phyloP scores from a whole-genome alignment of 2,329 filamentous ascomycete genomes.

The Trichoderma atrobrunneum region DNA sequence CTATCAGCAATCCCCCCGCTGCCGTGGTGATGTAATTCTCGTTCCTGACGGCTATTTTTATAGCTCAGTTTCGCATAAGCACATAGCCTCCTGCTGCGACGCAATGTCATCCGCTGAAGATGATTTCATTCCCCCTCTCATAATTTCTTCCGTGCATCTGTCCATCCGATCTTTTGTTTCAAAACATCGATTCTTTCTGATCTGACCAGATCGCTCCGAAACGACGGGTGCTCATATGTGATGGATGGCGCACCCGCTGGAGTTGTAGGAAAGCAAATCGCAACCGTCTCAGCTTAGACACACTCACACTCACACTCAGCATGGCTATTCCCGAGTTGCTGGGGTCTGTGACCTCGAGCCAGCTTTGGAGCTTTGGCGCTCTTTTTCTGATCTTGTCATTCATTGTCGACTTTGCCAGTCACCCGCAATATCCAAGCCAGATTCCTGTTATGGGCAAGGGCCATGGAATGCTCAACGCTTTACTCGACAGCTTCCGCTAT shows the following conservation, averaged over 20 bases:
- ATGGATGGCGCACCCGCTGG: not conserved
- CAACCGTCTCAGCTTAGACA: not conserved
- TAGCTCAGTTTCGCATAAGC: not conserved
- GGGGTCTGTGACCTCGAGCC: slow-evolving; percentile 13
- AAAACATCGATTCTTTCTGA: not conserved
- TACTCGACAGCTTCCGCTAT: slow-evolving; percentile 42
- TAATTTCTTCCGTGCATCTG: not conserved
- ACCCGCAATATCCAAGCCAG: slow-evolving; percentile 39
- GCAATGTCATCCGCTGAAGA: not conserved
- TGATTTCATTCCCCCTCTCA: not conserved
- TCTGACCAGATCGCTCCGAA: not conserved
- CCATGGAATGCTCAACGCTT: slow-evolving; percentile 33
- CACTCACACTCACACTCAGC: not conserved
- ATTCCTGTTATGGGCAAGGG: slow-evolving; percentile 43
- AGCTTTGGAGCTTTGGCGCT: not conserved
- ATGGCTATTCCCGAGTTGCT: slow-evolving; percentile 19
- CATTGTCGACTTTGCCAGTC: slow-evolving; percentile 38
- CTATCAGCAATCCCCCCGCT: not conserved
- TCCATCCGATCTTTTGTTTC: not conserved
- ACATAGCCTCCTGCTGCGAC: not conserved
- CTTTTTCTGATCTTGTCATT: slow-evolving; percentile 37
- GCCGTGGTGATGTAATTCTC: not conserved
- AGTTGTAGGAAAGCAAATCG: not conserved
- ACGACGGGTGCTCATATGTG: not conserved
- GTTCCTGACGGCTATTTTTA: not conserved